Evolutionary conservation across 257 asterid genomes (phyloP), one percentile per base, ranked within the genome.

Genomic region (Cynanchum wilfordii): DNA sequence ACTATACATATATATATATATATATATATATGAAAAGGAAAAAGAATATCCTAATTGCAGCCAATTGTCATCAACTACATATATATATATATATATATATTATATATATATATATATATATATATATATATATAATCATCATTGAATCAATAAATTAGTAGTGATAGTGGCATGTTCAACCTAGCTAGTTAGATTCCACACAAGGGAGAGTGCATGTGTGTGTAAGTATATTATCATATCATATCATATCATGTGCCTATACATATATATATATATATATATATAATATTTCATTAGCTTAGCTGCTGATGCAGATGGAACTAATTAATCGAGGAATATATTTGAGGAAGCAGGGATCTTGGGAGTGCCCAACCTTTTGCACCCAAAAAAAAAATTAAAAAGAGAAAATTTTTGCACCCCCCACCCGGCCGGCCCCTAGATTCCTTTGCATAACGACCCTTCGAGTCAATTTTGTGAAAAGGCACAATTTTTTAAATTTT

Each of bases 271-370:
- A 16, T 19, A 70, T 72, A 72, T 27, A n/a, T 44, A 71, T 69
- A 50, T 33, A 30, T 4, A 33, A 33, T 33, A 33, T 33, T 33
- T 33, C 38, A 33, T 33, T 33, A 33, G 36, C 36, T 33, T 33
- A 33, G 38, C 5, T 33, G 68, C 27, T 70, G 33, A 79, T 71
- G 68, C 68, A 50, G 15, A 69, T 16, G 68, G 62, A 66, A 42
- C 47, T 42, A 54, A 75, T 49, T 60, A 77, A 71, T 72, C 40
- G 76, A 76, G 83, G 77, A 86, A 82, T 86, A 80, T 51, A 71
- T 33, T 62, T 69, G 84, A 80, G 87, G 81, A 85, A 82, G 82
- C 88, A 84, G 68, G 84, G 84, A 79, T 83, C 86, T 89, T 72
- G 88, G 88, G 84, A 77, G 60, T 82, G 71, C 57, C 76, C 85